Evolutionary conservation across 2,329 filamentous ascomycete species (phyloP).

Genomic region (Colletotrichum sp.): DNA sequence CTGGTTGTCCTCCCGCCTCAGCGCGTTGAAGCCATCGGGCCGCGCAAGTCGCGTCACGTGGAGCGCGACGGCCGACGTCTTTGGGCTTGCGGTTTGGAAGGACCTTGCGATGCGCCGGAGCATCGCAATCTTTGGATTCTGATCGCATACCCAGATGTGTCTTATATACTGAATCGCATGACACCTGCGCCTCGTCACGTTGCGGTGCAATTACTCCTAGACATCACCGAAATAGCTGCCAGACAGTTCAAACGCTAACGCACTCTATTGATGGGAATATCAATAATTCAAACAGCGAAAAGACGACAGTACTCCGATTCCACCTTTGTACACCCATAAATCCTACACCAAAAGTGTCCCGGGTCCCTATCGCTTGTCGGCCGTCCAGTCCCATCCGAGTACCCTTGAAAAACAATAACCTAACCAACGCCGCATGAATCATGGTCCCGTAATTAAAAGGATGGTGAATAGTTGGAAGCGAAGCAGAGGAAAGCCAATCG

Average conservation of each 20-base stretch:
- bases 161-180: not conserved
- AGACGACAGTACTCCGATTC: constrained; percentile 5
- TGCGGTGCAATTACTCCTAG: not conserved
- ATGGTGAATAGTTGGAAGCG: constrained; percentile 19
- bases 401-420: not conserved
- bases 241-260: not conserved
- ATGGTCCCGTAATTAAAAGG: constrained; percentile 17
- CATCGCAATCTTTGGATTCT: not conserved
- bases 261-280: constrained; percentile 13
- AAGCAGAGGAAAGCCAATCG: not conserved
- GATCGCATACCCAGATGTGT: not conserved
- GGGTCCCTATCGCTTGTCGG: not conserved
- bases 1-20: not conserved
- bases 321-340: not conserved
- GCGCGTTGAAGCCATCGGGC: not conserved
- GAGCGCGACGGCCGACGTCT: not conserved
- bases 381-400: not conserved
- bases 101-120: not conserved
- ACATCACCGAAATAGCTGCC: not conserved
- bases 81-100: not conserved
- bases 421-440: constrained; percentile 18
- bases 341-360: constrained; percentile 1
- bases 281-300: not conserved
- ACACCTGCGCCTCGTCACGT: not conserved
- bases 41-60: constrained; percentile 8